phyloP scores from a whole-genome alignment of 2,329 filamentous ascomycete genomes.

The Phyllosticta paracitricarpa region DNA sequence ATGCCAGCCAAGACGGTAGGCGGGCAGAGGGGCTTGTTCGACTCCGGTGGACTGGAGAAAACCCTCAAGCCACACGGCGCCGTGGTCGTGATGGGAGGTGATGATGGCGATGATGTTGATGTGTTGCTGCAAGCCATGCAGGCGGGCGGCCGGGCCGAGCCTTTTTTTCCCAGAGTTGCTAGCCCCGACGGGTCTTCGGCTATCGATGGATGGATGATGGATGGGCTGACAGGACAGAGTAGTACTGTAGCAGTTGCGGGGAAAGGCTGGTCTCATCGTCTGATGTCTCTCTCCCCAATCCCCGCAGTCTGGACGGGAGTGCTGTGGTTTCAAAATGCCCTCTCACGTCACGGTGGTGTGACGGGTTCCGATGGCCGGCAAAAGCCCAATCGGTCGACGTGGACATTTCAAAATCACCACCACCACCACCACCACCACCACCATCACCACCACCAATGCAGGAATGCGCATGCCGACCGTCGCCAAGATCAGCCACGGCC shows the following conservation, averaged over 20 bases:
- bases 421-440: background rate
- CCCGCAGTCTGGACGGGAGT: background rate
- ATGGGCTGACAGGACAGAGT: background rate
- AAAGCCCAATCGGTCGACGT: no score
- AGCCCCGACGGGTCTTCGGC: background rate
- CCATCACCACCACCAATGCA: background rate
- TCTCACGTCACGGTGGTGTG: constrained; percentile 11
- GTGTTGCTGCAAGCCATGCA: background rate
- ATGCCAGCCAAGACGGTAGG: background rate
- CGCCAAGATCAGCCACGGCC: constrained; percentile 2
- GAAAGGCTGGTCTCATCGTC: constrained; percentile 3
- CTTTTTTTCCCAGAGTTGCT: background rate
- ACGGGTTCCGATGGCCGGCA: background rate
- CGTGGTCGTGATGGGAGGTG: background rate
- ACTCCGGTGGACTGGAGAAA: background rate
- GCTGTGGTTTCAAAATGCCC: background rate
- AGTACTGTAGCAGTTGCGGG: background rate
- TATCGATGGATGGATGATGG: background rate
- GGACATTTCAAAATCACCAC: background rate
- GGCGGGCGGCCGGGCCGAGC: constrained; percentile 6
- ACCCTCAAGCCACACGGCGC: background rate
- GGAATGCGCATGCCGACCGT: background rate
- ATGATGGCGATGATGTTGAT: background rate
- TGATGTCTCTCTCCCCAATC: background rate
- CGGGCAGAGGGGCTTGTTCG: background rate